Conservation (phyloP, 139 green algal genomes). For the Closterium sp. region DNA sequence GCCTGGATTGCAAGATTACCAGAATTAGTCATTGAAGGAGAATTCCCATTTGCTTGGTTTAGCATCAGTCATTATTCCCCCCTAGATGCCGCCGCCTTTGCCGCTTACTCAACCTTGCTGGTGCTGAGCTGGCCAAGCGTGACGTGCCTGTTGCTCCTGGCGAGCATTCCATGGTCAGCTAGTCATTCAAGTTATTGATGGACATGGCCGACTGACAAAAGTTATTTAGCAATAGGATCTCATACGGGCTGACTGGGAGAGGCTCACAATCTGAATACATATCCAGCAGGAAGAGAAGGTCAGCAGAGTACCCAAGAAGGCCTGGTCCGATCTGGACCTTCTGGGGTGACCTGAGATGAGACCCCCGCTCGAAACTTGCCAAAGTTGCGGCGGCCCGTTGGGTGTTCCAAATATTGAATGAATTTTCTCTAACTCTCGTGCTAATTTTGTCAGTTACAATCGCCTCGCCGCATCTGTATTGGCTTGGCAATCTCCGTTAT, state of each 20-base stretch:
- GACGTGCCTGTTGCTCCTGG: not conserved
- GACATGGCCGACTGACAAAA: not conserved
- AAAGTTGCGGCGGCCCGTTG: not conserved
- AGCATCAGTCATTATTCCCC: not conserved
- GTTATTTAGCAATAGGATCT: no score
- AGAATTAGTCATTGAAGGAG: not conserved
- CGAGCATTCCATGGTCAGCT: not conserved
- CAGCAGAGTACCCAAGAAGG: not conserved
- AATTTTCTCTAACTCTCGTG: not conserved
- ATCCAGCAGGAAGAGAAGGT: not conserved
- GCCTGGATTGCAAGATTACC: no score
- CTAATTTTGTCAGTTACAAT: not conserved
- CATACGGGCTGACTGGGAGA: not conserved
- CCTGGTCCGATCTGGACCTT: not conserved
- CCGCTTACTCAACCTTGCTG: not conserved
- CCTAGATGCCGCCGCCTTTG: not conserved
- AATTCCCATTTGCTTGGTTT: not conserved
- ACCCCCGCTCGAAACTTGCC: not conserved
- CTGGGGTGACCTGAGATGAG: not conserved
- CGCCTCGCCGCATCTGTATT: not conserved
- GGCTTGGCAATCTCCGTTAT: not conserved
- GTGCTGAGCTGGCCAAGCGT: not conserved
- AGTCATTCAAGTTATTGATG: not conserved
- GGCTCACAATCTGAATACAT: not conserved
- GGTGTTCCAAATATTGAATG: no score